A percentile compares a stretch with the other conserved stretches of the same genome.
Evolutionary conservation across 257 asterid species (phyloP).

Genomic region (Scutellaria baicalensis): DNA sequence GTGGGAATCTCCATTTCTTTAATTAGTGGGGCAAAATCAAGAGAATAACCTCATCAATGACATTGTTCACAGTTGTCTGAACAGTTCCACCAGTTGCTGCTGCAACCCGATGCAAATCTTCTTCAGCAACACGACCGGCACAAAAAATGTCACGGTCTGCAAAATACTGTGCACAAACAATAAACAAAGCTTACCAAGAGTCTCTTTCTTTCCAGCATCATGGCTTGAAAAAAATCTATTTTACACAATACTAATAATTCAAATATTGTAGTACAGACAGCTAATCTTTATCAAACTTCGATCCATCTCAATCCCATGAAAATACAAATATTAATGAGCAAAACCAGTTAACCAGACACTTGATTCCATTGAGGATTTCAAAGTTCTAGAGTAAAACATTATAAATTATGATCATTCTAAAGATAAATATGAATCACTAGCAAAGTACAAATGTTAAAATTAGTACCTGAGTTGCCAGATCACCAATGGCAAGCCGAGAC

Average conservation of each 20-base stretch:
- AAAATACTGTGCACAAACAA: conserved; percentile 54
- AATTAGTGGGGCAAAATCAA: background rate
- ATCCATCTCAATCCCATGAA: background rate
- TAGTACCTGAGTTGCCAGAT: conserved; percentile 82
- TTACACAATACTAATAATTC: background rate
- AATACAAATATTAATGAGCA: background rate
- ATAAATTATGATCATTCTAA: background rate
- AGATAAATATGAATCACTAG: background rate
- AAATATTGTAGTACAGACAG: background rate
- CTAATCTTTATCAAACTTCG: background rate
- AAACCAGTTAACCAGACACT: background rate
- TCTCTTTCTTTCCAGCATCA: background rate
- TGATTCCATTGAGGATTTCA: background rate
- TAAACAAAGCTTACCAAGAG: background rate
- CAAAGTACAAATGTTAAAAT: background rate
- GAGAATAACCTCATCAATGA: conserved; percentile 69
- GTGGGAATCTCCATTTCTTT: background rate
- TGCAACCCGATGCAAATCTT: conserved; percentile 81
- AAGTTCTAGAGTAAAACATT: background rate
- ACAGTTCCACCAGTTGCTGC: conserved; percentile 88
- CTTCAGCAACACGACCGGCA: conserved; percentile 94
- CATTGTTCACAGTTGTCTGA: conserved; percentile 85
- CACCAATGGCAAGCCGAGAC: conserved; percentile 94
- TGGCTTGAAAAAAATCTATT: background rate
- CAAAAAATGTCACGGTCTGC: conserved; percentile 94